Base-by-base conservation (phyloP, 352 stramenopile genomes). In the Globisporangium perplexum region DNA sequence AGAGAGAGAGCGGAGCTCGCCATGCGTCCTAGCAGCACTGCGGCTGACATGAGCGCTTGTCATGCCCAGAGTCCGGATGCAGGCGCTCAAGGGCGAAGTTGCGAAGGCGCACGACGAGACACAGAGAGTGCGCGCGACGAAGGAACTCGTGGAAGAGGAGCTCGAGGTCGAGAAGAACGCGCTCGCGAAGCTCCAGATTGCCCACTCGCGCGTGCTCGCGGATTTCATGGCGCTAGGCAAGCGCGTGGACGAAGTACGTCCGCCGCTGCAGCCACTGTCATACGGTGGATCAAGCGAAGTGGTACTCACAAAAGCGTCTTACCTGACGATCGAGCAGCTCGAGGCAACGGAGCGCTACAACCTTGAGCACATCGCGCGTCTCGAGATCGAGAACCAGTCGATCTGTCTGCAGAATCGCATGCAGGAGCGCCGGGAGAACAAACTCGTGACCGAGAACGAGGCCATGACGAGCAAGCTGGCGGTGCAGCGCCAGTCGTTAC, bases 321-420 rank as follows among this genome's bases (percentile, higher is more conserved):
- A 15, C 36, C 20, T 22, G 36, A 20, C 4, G 36, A 2, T 11
- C 22, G 10, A 12, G 1, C 26, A 75, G 68, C 58, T 77, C 15
- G 53, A 65, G 46, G 58, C 49, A 20, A 50, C 42, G 0, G 65
- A 77, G 30, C 62, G 50, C 2, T 71, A 71, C 62, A 71, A 71
- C 42, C 42, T 66, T 36, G 69, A 77, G 50, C 66, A 70, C 38
- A 70, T 74, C 30, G 50, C 58, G 30, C 70, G 62, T 1, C 59
- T 79, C n/a, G 61, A 67, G 50, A 71, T 72, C 47, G 67, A 79
- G 42, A 76, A 72, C 51, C 63, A 73, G 39, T 63, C 52, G 39
- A 70, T 76, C 7, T 66, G 59, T 20, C 55, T 69, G 47, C 64
- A 73, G 26, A 47, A 69, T 17, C 59, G 66, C 39, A 45, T 60